Base-by-base conservation (phyloP, 352 stramenopile species). In the Globisporangium nunn region DNA sequence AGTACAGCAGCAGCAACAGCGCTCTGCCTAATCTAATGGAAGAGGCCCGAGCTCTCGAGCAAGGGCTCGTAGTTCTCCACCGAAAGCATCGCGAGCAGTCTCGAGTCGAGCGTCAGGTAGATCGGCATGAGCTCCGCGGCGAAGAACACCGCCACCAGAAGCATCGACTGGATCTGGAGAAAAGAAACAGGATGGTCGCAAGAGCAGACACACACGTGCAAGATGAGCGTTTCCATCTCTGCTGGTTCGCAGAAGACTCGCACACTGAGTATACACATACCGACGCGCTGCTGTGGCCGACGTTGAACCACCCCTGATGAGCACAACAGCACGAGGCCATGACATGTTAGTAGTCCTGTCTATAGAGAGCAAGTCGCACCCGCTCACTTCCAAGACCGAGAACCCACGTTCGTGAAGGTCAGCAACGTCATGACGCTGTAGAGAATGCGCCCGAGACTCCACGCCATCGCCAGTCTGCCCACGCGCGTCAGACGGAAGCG, bases 401-500 rank as follows among this genome's bases (percentile, higher is more conserved):
- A 12, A 46, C 45, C 10, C 74, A 88, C 84, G 70, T 89, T 85
- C 2, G 84, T 92, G 43, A 93, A 92, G 12, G 84, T 92, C n/a
- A 93, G 67, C 44, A 96, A 53, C 14, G 86, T 92, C 61, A 93
- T 92, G 30, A 95, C 78, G 59, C 85, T 94, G 62, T 94, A 96
- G 10, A 92, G 62, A 52, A 96, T 91, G 18, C 85, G 78, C 0
- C 84, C 87, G 47, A 87, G 64, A 47, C 85, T 96, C 87, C 87
- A 96, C 4, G 77, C 74, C 66, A 95, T 79, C 0, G 86, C 75
- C 33, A 95, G 59, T 14, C 70, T 66, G 0, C 79, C 79, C 0
- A 92, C 79, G 11, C 74, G 72, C 45, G 75, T 64, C 15, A 90
- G 66, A n/a, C 82, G 70, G 39, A 85, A 54, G 23, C 81, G 61